phyloP scores from a whole-genome alignment of 2,329 filamentous ascomycete species.

The Sclerotinia sclerotiorum region DNA sequence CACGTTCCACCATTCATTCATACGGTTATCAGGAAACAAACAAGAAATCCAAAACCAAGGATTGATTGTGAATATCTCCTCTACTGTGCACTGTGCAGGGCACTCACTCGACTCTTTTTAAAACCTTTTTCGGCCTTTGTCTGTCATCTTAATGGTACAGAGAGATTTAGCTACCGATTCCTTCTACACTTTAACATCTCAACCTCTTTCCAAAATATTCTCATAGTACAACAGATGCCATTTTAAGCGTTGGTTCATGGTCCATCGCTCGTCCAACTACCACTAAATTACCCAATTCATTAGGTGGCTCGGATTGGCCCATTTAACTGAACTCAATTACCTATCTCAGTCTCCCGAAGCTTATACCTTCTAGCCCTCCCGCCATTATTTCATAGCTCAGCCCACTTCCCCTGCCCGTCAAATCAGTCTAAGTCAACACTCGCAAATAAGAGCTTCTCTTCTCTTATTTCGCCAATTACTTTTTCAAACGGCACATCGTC shows the following conservation, averaged over 20 bases:
- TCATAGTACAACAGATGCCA: neutral
- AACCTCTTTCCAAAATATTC: neutral
- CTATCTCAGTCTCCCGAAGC: slow-evolving; percentile 15
- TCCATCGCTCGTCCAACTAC: neutral
- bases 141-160: slow-evolving; percentile 3
- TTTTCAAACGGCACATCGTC: slow-evolving; percentile 13
- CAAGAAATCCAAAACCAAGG: slow-evolving; percentile 3
- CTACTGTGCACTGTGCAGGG: too few relatives aligned
- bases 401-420: slow-evolving; percentile 4
- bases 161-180: neutral
- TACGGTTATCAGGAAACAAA: neutral
- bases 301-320: slow-evolving; percentile 4
- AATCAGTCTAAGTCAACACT: neutral
- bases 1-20: neutral
- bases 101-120: neutral
- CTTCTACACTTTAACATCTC: neutral
- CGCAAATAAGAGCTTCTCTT: neutral
- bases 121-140: slow-evolving; percentile 4
- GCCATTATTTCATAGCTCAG: neutral
- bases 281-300: slow-evolving; percentile 8
- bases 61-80: neutral
- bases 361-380: slow-evolving; percentile 5
- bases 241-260: neutral
- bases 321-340: slow-evolving; percentile 13
- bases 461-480: slow-evolving; percentile 2